phyloP scores from a whole-genome alignment of 2,329 filamentous ascomycete species.

The Pseudogymnoascus pannorum region DNA sequence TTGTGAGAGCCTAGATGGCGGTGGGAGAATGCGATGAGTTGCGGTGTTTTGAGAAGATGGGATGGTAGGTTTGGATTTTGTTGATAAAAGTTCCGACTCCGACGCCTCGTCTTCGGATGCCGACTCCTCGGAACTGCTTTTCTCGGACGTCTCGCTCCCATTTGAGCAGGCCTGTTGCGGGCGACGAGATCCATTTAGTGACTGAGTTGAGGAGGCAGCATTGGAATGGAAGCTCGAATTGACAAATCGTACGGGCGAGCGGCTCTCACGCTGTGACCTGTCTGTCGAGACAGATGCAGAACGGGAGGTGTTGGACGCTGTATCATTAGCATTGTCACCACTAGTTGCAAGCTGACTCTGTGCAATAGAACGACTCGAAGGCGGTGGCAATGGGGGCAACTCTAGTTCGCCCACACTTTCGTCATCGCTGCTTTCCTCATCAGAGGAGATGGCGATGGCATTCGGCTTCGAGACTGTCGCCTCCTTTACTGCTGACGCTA shows the following conservation, averaged over 20 bases:
- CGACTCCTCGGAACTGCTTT: neutral
- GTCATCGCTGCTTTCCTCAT: neutral
- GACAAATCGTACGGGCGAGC: constrained; percentile 9
- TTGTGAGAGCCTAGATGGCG: neutral
- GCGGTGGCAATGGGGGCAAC: neutral
- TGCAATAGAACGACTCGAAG: neutral
- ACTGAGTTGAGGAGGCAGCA: neutral
- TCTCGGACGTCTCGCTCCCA: constrained; percentile 5
- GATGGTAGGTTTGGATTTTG: neutral
- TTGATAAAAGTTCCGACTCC: neutral
- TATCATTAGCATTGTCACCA: constrained; percentile 1
- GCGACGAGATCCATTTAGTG: neutral
- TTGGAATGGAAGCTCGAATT: neutral
- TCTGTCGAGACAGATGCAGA: neutral
- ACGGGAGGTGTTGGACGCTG: neutral
- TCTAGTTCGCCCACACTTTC: neutral
- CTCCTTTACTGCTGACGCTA: neutral
- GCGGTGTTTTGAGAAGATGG: neutral
- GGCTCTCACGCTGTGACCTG: constrained; percentile 1
- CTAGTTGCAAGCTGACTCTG: neutral
- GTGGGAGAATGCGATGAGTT: neutral
- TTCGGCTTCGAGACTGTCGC: neutral
- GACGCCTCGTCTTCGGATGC: neutral
- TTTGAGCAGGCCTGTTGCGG: neutral
- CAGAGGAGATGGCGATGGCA: neutral